Conservation (phyloP, 2,329 filamentous ascomycete genomes). For the Stenocarpella maydis region DNA sequence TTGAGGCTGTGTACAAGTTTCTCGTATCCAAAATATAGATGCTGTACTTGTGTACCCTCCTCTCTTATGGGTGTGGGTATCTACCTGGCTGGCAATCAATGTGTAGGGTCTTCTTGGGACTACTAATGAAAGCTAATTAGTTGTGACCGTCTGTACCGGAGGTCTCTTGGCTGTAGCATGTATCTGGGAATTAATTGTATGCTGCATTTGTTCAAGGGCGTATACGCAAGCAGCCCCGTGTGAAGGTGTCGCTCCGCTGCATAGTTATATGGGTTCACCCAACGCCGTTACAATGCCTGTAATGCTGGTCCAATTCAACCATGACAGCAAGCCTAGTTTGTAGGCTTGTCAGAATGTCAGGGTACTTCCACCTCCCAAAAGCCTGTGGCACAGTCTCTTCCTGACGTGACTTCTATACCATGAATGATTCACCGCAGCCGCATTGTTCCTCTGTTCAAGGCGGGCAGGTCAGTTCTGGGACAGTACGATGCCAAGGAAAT, state of each 20-base stretch:
- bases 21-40: too few species aligned
- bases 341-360: background rate
- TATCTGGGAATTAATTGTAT: background rate
- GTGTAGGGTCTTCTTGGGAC: too few species aligned
- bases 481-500: background rate
- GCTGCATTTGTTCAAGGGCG: background rate
- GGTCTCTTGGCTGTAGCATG: background rate
- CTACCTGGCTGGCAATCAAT: too few species aligned
- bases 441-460: conserved; percentile 85
- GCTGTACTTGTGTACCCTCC: too few species aligned
- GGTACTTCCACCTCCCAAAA: background rate
- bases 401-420: conserved; percentile 62
- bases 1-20: too few species aligned
- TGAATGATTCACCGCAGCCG: conserved; percentile 96
- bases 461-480: background rate
- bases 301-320: background rate
- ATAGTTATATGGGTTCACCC: background rate
- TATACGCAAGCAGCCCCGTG: background rate
- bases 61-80: too few species aligned
- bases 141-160: too few species aligned
- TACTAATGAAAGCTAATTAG: too few species aligned
- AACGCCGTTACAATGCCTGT: conserved; percentile 30
- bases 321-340: background rate
- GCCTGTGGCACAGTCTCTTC: background rate
- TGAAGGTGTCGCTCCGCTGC: background rate